These are phyloP conservation scores for Perkinsus chesapeaki DNA, from an alignment of 169 alveolate species.

Conservation along the genomic window DNA sequence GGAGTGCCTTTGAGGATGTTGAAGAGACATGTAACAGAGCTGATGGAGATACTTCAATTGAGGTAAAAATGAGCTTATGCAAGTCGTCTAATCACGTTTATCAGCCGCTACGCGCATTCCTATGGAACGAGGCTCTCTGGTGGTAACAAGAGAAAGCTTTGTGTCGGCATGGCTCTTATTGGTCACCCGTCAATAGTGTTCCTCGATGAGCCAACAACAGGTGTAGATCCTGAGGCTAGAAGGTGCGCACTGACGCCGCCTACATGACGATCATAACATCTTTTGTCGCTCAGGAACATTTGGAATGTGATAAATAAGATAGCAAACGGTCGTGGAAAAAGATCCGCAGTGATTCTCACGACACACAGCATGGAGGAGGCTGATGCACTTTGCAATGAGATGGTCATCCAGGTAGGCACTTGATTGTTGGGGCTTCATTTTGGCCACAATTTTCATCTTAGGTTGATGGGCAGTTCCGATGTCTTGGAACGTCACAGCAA, in stretches of 20 bases:
- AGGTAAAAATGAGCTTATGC: not conserved
- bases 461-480: slow-evolving; percentile 68
- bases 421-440: not conserved
- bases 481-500: slow-evolving; percentile 58
- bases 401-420: slow-evolving; percentile 17
- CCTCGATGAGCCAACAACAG: slow-evolving; percentile 74
- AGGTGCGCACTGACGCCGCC: not conserved
- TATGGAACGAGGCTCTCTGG: slow-evolving; percentile 58
- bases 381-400: slow-evolving; percentile 50
- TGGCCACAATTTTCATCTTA: slow-evolving; percentile 6
- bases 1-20: slow-evolving; percentile 46
- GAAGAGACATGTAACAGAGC: slow-evolving; percentile 34
- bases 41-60: slow-evolving; percentile 49
- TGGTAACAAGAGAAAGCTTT: slow-evolving; percentile 68
- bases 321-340: not conserved
- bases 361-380: slow-evolving; percentile 79
- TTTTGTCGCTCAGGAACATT: not conserved
- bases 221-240: slow-evolving; percentile 76
- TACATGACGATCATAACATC: not conserved
- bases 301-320: not conserved
- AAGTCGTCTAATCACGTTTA: slow-evolving; percentile 1
- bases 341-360: slow-evolving; percentile 44
- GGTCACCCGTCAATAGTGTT: slow-evolving; percentile 71
- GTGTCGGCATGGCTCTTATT: slow-evolving; percentile 67
- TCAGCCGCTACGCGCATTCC: slow-evolving; percentile 18